Conservation (phyloP, 345 rosid genomes). For the Pistacia integerrima region DNA sequence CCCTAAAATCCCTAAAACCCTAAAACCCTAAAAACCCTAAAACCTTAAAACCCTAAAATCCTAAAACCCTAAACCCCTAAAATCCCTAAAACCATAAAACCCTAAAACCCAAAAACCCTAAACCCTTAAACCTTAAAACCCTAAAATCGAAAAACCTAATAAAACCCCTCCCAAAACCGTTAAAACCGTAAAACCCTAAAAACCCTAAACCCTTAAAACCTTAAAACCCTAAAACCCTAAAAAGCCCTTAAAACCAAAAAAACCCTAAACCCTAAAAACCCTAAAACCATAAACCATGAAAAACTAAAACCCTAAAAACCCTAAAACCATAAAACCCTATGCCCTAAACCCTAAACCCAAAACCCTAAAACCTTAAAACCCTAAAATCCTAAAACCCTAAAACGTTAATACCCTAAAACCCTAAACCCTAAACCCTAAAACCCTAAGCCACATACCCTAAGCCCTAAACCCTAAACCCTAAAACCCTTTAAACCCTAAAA, state of each 20-base stretch:
- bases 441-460: slow-evolving; percentile 28
- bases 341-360: slow-evolving; percentile 21
- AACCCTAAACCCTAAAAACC: too few relatives aligned
- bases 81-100: too few relatives aligned
- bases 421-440: slow-evolving; percentile 23
- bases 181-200: too few relatives aligned
- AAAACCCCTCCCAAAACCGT: slow-evolving; percentile 29
- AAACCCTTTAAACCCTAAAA: slow-evolving; percentile 15
- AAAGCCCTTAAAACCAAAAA: too few relatives aligned
- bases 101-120: too few relatives aligned
- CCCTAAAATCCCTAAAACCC: too few relatives aligned
- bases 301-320: too few relatives aligned
- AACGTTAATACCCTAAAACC: too few relatives aligned
- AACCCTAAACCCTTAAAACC: slow-evolving; percentile 33
- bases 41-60: slow-evolving; percentile 33
- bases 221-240: slow-evolving; percentile 30
- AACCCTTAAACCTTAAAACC: slow-evolving; percentile 31
- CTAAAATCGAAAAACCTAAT: slow-evolving; percentile 30
- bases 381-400: slow-evolving; percentile 16
- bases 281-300: too few relatives aligned
- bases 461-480: slow-evolving; percentile 28
- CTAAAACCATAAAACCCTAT: too few relatives aligned
- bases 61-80: slow-evolving; percentile 28
- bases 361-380: slow-evolving; percentile 27
- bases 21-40: slow-evolving; percentile 25